Conservation (phyloP, 768 basidiomycete species). For the Boletus vermiculosoides region DNA sequence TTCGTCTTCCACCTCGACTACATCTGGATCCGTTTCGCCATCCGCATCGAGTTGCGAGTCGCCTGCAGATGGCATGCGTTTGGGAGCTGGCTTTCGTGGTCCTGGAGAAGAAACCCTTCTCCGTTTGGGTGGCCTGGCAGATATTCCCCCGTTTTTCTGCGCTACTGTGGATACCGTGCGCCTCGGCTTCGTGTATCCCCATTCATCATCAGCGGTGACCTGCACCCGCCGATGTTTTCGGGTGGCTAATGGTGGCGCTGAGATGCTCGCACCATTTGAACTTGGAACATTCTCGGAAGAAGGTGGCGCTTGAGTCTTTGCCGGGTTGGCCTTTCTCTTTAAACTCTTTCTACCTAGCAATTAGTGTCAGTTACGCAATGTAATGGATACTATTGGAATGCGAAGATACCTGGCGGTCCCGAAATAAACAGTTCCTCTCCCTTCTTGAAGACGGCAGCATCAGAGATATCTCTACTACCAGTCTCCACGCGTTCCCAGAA, state of each 20-base stretch:
- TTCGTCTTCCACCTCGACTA: slow-evolving; percentile 37
- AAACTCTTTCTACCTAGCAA: slow-evolving; percentile 17
- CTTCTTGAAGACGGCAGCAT: slow-evolving; percentile 48
- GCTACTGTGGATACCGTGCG: slow-evolving; percentile 9
- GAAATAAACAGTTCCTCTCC: slow-evolving; percentile 54
- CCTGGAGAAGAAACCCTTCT: slow-evolving; percentile 33
- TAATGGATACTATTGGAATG: neutral
- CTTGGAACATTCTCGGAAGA: slow-evolving; percentile 7
- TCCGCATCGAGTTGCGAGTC: slow-evolving; percentile 35
- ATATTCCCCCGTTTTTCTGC: slow-evolving; percentile 5
- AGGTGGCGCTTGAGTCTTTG: slow-evolving; percentile 8
- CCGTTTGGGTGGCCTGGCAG: slow-evolving; percentile 15
- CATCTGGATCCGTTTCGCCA: slow-evolving; percentile 35
- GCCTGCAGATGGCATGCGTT: slow-evolving; percentile 23
- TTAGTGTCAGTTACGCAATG: slow-evolving; percentile 1
- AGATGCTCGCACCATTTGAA: slow-evolving; percentile 14
- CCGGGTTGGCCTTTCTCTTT: slow-evolving; percentile 18
- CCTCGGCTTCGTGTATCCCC: slow-evolving; percentile 9
- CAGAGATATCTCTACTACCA: slow-evolving; percentile 44
- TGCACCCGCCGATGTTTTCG: slow-evolving; percentile 29
- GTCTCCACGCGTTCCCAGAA: slow-evolving; percentile 40
- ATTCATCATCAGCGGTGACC: slow-evolving; percentile 5
- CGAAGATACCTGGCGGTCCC: slow-evolving; percentile 57
- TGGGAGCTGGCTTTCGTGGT: slow-evolving; percentile 15
- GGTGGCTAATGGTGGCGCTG: slow-evolving; percentile 16